A percentile compares a stretch with the other conserved stretches of the same genome.
Conservation (phyloP, 2,329 filamentous ascomycete species). For the Beauveria caledonica region DNA sequence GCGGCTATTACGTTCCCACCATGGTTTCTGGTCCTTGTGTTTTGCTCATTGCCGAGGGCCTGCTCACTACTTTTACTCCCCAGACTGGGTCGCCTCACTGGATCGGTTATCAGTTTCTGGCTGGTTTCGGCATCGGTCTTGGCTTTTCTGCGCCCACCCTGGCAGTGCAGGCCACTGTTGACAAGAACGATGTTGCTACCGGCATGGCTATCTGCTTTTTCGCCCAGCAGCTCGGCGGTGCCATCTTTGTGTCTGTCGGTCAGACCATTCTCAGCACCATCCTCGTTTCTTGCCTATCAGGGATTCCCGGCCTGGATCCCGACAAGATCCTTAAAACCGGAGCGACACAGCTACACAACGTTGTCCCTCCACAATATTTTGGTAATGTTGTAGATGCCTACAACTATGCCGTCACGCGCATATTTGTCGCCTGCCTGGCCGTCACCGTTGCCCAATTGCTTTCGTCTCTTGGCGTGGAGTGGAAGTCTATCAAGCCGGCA, state of each 20-base stretch:
- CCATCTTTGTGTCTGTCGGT: slow-evolving; percentile 49
- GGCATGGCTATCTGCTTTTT: slow-evolving; percentile 51
- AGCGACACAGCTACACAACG: slow-evolving; percentile 50
- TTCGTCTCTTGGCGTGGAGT: slow-evolving; percentile 52
- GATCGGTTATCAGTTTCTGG: slow-evolving; percentile 52
- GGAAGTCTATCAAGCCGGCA: slow-evolving; percentile 51
- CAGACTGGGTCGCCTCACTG: slow-evolving; percentile 41
- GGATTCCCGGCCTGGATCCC: slow-evolving; percentile 36
- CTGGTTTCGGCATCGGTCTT: slow-evolving; percentile 50
- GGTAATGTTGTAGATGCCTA: slow-evolving; percentile 52
- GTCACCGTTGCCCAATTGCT: slow-evolving; percentile 48
- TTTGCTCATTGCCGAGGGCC: slow-evolving; percentile 44
- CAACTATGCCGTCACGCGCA: slow-evolving; percentile 53
- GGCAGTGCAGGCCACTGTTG: slow-evolving; percentile 47
- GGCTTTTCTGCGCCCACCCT: slow-evolving; percentile 51
- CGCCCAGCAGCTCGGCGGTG: slow-evolving; percentile 50
- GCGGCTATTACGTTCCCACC: slow-evolving; percentile 52
- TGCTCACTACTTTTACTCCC: slow-evolving; percentile 47
- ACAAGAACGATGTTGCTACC: slow-evolving; percentile 42
- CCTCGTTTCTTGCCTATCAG: slow-evolving; percentile 30
- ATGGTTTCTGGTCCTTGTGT: slow-evolving; percentile 45
- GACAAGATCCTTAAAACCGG: slow-evolving; percentile 37
- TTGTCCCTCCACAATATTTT: slow-evolving; percentile 42
- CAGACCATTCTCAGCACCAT: slow-evolving; percentile 44
- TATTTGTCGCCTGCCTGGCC: slow-evolving; percentile 55